phyloP scores from a whole-genome alignment of 2,329 filamentous ascomycete genomes.

The Ophiosphaerella korrae region DNA sequence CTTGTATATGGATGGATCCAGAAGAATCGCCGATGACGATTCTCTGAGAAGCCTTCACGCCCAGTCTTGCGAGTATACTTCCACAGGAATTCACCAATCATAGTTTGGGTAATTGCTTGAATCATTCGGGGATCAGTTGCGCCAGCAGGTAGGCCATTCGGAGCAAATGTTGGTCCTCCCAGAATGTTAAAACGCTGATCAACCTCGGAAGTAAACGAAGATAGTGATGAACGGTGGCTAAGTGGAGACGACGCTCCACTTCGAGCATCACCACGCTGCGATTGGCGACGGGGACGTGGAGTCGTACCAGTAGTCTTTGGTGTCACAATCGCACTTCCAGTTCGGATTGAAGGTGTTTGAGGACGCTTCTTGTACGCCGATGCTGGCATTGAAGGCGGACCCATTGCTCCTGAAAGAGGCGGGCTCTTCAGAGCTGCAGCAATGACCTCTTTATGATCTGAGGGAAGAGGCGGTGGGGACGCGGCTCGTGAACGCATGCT shows the following conservation, averaged over 20 bases:
- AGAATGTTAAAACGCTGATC: slow-evolving; percentile 84
- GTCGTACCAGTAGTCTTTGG: slow-evolving; percentile 60
- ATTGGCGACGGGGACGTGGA: slow-evolving; percentile 52
- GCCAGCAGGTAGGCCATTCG: slow-evolving; percentile 65
- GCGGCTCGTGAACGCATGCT: slow-evolving; percentile 64
- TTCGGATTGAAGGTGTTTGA: slow-evolving; percentile 49
- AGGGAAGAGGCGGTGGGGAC: slow-evolving; percentile 73
- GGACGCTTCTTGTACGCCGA: slow-evolving; percentile 66
- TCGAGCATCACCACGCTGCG: slow-evolving; percentile 51
- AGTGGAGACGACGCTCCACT: slow-evolving; percentile 55
- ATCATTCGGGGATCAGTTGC: slow-evolving; percentile 97
- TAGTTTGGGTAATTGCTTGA: slow-evolving; percentile 97
- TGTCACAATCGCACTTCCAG: slow-evolving; percentile 52
- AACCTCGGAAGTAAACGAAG: slow-evolving; percentile 92
- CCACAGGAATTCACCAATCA: slow-evolving; percentile 99
- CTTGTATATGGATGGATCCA: slow-evolving; percentile 98
- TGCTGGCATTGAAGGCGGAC: slow-evolving; percentile 80
- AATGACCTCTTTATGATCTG: slow-evolving; percentile 83
- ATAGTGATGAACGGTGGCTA: slow-evolving; percentile 82
- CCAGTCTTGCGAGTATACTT: slow-evolving; percentile 97
- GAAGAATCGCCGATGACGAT: slow-evolving; percentile 93
- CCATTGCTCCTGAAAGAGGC: slow-evolving; percentile 66
- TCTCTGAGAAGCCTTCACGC: slow-evolving; percentile 85
- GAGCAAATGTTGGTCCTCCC: slow-evolving; percentile 50
- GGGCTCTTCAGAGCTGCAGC: slow-evolving; percentile 69